Evolutionary conservation across 1,139 yeast genomes (phyloP), one percentile per base, ranked within the genome.

Genomic region (Candida sojae): DNA sequence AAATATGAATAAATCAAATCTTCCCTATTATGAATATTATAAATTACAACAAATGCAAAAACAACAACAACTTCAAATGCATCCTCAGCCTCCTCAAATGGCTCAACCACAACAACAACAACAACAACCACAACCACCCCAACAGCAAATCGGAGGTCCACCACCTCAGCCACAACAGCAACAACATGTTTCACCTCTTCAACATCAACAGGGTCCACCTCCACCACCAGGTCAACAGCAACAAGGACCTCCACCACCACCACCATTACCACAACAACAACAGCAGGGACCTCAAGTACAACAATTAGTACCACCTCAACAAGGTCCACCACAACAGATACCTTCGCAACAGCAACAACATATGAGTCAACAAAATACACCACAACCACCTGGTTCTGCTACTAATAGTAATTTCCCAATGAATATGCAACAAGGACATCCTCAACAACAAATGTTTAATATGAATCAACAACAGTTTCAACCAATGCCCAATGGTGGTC

Each of bases 1-100:
- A 26, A 62, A 58, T 42, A 49, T 82, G n/a, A 79, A 79, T 52
- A 73, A 83, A 50, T 42, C 47, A 17, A 49, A 45, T 17, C 51
- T 46, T 34, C 55, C 37, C 31, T 42, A 42, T 29, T 35, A 42
- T 35, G 44, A 42, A 13, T 42, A 42, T 21, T 35, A 33, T 11
- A 34, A 35, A 28, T 25, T 39, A 13, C 58, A 48, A 41, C 54
- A 45, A 12, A 26, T 30, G 29, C 52, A 38, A 32, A 39, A 43
- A 43, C 50, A 36, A 30, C 52, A 42, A 43, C 53, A 47, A 6
- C 48, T 28, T 26, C 54, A 48, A 42, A 46, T 53, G 33, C 63
- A 55, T 42, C 54, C 50, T 28, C 58, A 56, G 37, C 49, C 51
- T 37, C 52, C 43, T 11, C 43, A 26, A 17, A 17, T 17, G 21